Base-by-base conservation (phyloP, 2,329 filamentous ascomycete species). In the Knufia fluminis region DNA sequence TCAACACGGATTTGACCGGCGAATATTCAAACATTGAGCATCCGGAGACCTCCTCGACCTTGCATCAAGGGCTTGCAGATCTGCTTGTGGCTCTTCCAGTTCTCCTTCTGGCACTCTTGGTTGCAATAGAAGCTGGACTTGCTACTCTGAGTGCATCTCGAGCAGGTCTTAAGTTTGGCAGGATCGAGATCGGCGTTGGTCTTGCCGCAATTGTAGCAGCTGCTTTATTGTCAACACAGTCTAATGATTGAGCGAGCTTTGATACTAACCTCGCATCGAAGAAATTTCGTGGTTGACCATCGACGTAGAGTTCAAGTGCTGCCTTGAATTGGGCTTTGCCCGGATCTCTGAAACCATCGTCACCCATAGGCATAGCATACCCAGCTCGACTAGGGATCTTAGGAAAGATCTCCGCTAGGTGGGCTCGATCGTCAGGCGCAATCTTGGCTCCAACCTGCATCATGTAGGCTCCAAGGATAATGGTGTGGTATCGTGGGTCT, bases 141-240 rank as follows among this genome's bases (percentile, higher is more conserved):
- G 16, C 20, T 14, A 32, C 33, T 14, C 26, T 33, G 14, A n/a
- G 20, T 9, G 32, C 50, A 52, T 44, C 31, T 19, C n/a, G 20
- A n/a, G 45, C 50, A 52, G 40, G 42, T 52, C 32, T 42, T 48
- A 45, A 52, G 50, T 41, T 32, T 22, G n/a, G 16, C 23, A 17
- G 17, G 23, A 17, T 19, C 36, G n/a, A 48, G 22, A 23, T 52
- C 50, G 16, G 24, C 22, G 26, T 35, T 26, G 32, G 35, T 48
- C 19, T 36, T 32, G 38, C 50, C 50, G 40, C 50, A 52, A 22
- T 44, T 26, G 32, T 43, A 52, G 40, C 50, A 52, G 38, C 50
- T 52, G 10, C 33, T 17, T 9, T 12, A 10, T n/a, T 38, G 32
- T 33, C 31, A 19, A 10, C 6, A 17, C 10, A 16, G 35, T n/a